These are phyloP conservation scores for Candida sanyiensis DNA, from an alignment of 805 yeast genomes.

Conservation along the genomic window DNA sequence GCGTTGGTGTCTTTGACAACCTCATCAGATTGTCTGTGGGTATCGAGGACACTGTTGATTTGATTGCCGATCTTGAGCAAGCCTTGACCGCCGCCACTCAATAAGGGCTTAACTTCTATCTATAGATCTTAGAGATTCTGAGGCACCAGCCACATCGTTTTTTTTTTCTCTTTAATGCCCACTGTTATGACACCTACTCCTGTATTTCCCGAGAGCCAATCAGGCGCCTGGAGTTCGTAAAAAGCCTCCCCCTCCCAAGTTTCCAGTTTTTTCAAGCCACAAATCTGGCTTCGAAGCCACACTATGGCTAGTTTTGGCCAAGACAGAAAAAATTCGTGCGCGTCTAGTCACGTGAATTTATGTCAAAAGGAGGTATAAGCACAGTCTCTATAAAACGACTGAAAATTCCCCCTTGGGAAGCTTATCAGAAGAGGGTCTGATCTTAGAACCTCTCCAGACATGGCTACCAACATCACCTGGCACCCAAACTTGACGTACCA, in stretches of 20 bases:
- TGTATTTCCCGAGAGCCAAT: not conserved
- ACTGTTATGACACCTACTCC: not conserved
- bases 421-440: not conserved
- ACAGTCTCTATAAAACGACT: not conserved
- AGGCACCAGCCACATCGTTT: too few species aligned
- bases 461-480: slow-evolving; percentile 98
- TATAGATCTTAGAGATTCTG: too few species aligned
- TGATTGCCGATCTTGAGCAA: slow-evolving; percentile 62
- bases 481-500: slow-evolving; percentile 81
- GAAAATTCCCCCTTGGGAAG: not conserved
- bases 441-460: slow-evolving; percentile 31
- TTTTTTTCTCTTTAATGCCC: too few species aligned
- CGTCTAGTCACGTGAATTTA: slow-evolving; percentile 25
- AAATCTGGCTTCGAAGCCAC: slow-evolving; percentile 9
- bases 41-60: slow-evolving; percentile 76
- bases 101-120: not conserved
- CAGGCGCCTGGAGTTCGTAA: not conserved
- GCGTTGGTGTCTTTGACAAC: slow-evolving; percentile 76
- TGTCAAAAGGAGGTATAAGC: slow-evolving; percentile 14
- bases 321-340: not conserved
- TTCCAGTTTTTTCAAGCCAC: not conserved
- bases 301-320: slow-evolving; percentile 8
- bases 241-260: not conserved
- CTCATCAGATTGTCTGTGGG: slow-evolving; percentile 81
- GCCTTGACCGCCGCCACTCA: slow-evolving; percentile 41